phyloP scores from a whole-genome alignment of 768 basidiomycete species.

The Lyophyllum semitale region DNA sequence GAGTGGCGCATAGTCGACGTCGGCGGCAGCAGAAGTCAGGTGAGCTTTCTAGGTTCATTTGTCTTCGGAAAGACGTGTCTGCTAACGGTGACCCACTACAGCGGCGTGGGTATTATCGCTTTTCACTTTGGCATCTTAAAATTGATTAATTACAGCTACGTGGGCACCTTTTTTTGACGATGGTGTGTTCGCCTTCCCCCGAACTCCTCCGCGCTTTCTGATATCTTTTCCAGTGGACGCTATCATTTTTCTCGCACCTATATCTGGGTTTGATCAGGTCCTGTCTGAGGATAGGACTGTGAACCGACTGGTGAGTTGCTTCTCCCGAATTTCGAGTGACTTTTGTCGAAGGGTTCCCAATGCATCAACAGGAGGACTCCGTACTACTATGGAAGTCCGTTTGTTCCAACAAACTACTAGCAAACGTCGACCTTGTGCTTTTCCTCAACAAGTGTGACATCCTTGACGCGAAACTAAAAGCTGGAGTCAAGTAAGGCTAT shows the following conservation, averaged over 20 bases:
- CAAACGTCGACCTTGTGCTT: constrained; percentile 77
- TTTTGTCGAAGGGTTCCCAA: neutral
- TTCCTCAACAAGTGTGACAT: constrained; percentile 92
- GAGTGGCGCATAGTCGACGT: constrained; percentile 83
- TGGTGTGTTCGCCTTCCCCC: constrained; percentile 64
- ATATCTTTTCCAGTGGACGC: constrained; percentile 41
- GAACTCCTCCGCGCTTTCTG: constrained; percentile 19
- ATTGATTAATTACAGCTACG: constrained; percentile 15
- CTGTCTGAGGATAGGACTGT: constrained; percentile 61
- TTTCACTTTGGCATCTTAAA: neutral
- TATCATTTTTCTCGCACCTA: constrained; percentile 77
- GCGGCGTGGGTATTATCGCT: constrained; percentile 30
- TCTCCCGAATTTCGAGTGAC: neutral
- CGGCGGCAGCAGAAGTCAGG: constrained; percentile 74
- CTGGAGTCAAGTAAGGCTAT: constrained; percentile 34
- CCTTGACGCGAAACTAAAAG: constrained; percentile 64
- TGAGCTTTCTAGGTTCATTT: constrained; percentile 26
- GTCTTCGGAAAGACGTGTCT: neutral
- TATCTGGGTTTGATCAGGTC: constrained; percentile 73
- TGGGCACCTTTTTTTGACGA: constrained; percentile 44
- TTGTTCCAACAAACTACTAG: constrained; percentile 80
- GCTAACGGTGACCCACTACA: constrained; percentile 21
- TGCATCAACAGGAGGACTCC: constrained; percentile 65
- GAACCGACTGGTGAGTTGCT: constrained; percentile 47
- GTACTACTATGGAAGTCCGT: constrained; percentile 90